Evolutionary conservation across 306 rosid genomes (phyloP).

Genomic region (Dryas alaskensis): DNA sequence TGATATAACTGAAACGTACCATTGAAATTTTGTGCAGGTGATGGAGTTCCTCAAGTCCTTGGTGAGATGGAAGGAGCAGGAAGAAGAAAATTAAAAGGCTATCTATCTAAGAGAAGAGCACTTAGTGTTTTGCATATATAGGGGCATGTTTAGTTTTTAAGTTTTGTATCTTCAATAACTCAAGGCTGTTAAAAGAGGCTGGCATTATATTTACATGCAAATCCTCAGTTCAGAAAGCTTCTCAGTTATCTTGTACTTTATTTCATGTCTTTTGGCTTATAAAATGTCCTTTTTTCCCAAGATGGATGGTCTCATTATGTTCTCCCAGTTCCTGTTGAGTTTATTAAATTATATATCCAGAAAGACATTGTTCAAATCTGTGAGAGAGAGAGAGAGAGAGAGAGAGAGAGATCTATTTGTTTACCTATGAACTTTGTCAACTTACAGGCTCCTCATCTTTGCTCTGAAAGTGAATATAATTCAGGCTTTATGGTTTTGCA

Average conservation of each 20-base stretch:
- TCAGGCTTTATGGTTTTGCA: too few species aligned
- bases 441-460: background rate
- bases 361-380: background rate
- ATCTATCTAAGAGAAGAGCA: background rate
- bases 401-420: too few species aligned
- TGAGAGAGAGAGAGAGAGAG: too few species aligned
- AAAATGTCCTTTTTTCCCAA: background rate
- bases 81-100: background rate
- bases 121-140: background rate
- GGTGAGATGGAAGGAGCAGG: slow-evolving; percentile 56
- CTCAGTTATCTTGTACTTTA: background rate
- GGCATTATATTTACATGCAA: background rate
- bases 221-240: slow-evolving; percentile 4
- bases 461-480: too few species aligned
- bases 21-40: slow-evolving; percentile 48
- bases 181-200: background rate
- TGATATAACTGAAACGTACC: background rate
- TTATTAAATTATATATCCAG: background rate
- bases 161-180: background rate
- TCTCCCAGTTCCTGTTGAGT: too few species aligned
- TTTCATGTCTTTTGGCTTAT: background rate
- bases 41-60: slow-evolving; percentile 74
- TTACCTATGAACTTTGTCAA: too few species aligned
- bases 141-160: slow-evolving; percentile 1
- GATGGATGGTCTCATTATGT: background rate